A percentile compares a stretch with the other conserved stretches of the same genome.
Evolutionary conservation across 345 rosid species (phyloP).

Genomic region (Lumnitzera littorea): DNA sequence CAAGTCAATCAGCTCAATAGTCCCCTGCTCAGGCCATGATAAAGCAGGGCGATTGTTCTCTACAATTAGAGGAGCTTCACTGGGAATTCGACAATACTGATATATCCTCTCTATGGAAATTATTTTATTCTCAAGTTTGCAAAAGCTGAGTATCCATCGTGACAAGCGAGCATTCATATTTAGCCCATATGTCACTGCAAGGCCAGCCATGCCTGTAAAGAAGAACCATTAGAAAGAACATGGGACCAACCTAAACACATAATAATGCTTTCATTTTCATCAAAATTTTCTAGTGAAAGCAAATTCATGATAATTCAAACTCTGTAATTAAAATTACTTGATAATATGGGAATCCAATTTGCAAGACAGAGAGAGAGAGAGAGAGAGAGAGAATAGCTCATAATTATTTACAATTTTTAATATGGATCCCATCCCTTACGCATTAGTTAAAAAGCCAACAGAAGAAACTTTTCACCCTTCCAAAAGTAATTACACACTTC

Average conservation of each 20-base stretch:
- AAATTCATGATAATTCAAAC: too few relatives aligned
- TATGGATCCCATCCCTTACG: too few relatives aligned
- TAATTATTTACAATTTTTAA: too few relatives aligned
- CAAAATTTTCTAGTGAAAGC: too few relatives aligned
- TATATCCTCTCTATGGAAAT: constrained; percentile 96
- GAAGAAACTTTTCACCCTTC: too few relatives aligned
- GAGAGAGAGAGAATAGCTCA: too few relatives aligned
- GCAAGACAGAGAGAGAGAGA: too few relatives aligned
- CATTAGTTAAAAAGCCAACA: too few relatives aligned
- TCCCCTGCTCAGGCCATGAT: constrained; percentile 88
- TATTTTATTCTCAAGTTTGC: constrained; percentile 98
- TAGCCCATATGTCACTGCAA: constrained; percentile 98
- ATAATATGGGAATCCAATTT: too few relatives aligned
- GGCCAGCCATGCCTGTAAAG: constrained; percentile 95
- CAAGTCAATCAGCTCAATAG: constrained; percentile 70
- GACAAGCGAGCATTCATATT: constrained; percentile 95
- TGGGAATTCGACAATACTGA: constrained; percentile 82
- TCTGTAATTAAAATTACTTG: too few relatives aligned
- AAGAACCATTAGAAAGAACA: constrained; percentile 22
- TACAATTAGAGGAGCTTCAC: constrained; percentile 67
- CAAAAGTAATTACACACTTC: too few relatives aligned
- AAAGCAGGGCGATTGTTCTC: constrained; percentile 65
- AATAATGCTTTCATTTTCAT: too few relatives aligned
- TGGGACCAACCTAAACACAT: constrained; percentile 5
- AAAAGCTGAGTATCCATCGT: constrained; percentile 98